Conservation (phyloP, 225 moss, liverwort and hornwort genomes). For the Anthoceros angustus region DNA sequence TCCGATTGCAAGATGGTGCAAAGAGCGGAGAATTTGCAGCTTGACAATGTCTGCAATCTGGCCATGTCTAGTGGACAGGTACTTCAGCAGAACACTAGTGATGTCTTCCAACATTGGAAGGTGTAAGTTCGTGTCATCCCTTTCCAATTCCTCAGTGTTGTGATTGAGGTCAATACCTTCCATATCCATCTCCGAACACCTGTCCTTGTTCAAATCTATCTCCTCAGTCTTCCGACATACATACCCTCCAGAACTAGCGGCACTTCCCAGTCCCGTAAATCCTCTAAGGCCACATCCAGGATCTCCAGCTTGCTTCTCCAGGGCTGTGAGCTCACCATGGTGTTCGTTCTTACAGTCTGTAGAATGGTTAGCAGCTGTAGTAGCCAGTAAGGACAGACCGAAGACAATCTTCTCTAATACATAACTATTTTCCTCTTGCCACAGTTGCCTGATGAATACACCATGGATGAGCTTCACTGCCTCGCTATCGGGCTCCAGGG, state of each 20-base stretch:
- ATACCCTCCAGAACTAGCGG: background rate
- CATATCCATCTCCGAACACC: background rate
- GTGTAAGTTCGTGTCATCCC: background rate
- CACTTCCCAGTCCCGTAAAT: background rate
- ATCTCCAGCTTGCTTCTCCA: background rate
- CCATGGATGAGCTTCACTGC: conserved; percentile 29
- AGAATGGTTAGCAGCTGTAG: conserved; percentile 13
- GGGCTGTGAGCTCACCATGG: conserved; percentile 1
- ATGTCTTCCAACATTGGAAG: background rate
- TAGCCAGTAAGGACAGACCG: conserved; percentile 37
- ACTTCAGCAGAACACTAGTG: background rate
- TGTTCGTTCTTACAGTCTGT: background rate
- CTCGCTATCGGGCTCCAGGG: conserved; percentile 14
- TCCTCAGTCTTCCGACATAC: background rate
- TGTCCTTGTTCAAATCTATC: conserved; percentile 2
- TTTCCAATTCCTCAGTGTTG: background rate
- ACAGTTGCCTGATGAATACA: conserved; percentile 31
- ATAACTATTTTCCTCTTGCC: conserved; percentile 43
- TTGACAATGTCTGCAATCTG: background rate
- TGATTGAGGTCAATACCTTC: conserved; percentile 1
- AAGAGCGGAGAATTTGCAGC: conserved; percentile 26
- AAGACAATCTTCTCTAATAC: conserved; percentile 45
- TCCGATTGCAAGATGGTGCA: conserved; percentile 23
- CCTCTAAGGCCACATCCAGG: background rate
- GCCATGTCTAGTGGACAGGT: background rate